Percentiles rank a stretch among this genome's conserved stretches.
phyloP scores from a whole-genome alignment of 768 basidiomycete genomes.

The Boletellus sp. region DNA sequence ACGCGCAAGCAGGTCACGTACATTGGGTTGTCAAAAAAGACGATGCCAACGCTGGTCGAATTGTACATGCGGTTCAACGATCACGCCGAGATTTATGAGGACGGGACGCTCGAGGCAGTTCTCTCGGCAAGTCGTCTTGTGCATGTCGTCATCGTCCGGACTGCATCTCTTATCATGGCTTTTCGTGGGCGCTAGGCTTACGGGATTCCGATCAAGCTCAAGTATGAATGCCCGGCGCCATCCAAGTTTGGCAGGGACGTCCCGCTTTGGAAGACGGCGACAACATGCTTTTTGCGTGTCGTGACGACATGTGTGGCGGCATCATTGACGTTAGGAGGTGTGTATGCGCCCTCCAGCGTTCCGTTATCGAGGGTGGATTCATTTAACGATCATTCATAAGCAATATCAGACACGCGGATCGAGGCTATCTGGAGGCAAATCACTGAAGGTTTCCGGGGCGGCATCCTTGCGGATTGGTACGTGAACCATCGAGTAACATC shows the following conservation, averaged over 20 bases:
- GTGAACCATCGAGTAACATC: conserved; percentile 17
- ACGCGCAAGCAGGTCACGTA: conserved; percentile 75
- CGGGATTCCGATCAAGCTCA: conserved; percentile 87
- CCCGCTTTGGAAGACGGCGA: conserved; percentile 96
- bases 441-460: conserved; percentile 77
- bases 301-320: conserved; percentile 62
- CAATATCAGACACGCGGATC: conserved; percentile 56
- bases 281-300: conserved; percentile 66
- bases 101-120: conserved; percentile 83
- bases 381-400: conserved; percentile 28
- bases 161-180: background rate
- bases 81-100: conserved; percentile 58
- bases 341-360: conserved; percentile 14
- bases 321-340: conserved; percentile 52
- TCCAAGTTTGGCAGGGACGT: conserved; percentile 83
- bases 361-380: background rate
- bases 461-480: conserved; percentile 82
- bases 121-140: conserved; percentile 52
- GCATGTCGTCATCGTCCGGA: background rate
- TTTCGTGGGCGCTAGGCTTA: conserved; percentile 57
- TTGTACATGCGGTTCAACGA: conserved; percentile 68
- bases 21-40: conserved; percentile 83
- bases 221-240: conserved; percentile 90
- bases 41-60: conserved; percentile 81
- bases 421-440: conserved; percentile 86